Percentiles rank a stretch among this genome's conserved stretches.
Conservation (phyloP, 1,284 basidiomycete species). For the Cronartium ribicola region DNA sequence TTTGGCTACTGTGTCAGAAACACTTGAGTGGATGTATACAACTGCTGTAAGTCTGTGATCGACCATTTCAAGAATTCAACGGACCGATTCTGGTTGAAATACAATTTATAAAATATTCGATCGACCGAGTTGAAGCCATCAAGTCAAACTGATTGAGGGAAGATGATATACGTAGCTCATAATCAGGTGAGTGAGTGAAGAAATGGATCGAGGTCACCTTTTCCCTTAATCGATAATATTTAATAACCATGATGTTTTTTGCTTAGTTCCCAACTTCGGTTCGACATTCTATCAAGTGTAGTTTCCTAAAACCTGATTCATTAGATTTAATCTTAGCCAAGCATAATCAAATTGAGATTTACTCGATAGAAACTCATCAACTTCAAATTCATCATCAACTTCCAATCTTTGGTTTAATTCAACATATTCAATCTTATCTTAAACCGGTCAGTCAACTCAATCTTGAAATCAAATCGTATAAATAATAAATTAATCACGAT, state of each 20-base stretch:
- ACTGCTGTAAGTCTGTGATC: no score
- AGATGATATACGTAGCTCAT: slow-evolving; percentile 1
- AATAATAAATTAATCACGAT: neutral
- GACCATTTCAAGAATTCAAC: no score
- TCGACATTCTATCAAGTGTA: slow-evolving; percentile 26
- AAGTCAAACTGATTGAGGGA: neutral
- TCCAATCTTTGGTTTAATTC: slow-evolving; percentile 15
- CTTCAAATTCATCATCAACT: slow-evolving; percentile 9
- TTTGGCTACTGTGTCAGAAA: no score
- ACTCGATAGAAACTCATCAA: slow-evolving; percentile 12
- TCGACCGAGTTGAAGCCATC: neutral
- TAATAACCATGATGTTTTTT: neutral
- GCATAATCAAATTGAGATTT: slow-evolving; percentile 22
- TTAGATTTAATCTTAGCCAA: slow-evolving; percentile 11
- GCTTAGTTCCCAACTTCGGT: slow-evolving; percentile 22
- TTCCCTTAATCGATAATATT: neutral
- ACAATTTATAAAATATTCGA: neutral
- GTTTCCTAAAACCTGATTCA: neutral
- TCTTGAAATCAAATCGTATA: neutral
- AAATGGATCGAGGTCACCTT: neutral
- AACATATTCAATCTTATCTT: slow-evolving; percentile 33
- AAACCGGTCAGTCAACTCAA: slow-evolving; percentile 1
- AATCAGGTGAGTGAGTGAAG: neutral
- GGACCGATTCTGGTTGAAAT: no score
- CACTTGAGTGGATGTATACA: no score